A percentile compares a stretch with the other conserved stretches of the same genome.
phyloP scores from a whole-genome alignment of 2,329 filamentous ascomycete species.

The Amauroascus verrucosus region DNA sequence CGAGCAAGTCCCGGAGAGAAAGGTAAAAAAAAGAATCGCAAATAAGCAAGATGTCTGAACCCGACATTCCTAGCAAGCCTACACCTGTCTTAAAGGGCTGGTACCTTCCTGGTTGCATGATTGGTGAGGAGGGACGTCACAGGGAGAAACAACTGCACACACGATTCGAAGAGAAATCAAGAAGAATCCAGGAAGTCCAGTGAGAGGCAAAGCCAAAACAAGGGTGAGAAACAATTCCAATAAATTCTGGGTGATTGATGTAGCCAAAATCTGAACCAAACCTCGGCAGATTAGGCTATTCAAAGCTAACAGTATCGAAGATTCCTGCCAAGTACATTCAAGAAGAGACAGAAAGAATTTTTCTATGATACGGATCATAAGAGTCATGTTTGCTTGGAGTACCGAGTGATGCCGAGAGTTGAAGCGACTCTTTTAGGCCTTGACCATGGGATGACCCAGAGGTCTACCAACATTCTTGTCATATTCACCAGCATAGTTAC shows the following conservation, averaged over 20 bases:
- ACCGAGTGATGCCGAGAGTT: background rate
- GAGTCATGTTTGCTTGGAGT: too few relatives aligned
- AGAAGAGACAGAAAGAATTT: background rate
- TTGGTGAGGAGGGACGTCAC: background rate
- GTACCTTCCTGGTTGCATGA: background rate
- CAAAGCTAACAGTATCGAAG: background rate
- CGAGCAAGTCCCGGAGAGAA: background rate
- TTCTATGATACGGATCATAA: background rate
- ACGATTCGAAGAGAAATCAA: background rate
- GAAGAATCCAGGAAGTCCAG: background rate
- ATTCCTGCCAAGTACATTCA: background rate
- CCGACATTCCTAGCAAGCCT: background rate
- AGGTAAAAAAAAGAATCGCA: background rate
- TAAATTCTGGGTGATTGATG: background rate
- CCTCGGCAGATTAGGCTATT: background rate
- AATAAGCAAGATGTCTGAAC: too few relatives aligned
- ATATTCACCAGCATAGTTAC: slow-evolving; percentile 48
- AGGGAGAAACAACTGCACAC: background rate
- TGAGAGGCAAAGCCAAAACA: background rate
- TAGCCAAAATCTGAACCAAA: background rate
- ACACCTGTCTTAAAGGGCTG: background rate
- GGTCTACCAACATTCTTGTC: slow-evolving; percentile 18
- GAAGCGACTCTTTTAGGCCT: background rate
- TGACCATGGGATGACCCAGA: background rate
- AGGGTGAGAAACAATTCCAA: background rate